Base-by-base conservation (phyloP, 2,329 filamentous ascomycete species). In the Sporothrix dimorphospora region DNA sequence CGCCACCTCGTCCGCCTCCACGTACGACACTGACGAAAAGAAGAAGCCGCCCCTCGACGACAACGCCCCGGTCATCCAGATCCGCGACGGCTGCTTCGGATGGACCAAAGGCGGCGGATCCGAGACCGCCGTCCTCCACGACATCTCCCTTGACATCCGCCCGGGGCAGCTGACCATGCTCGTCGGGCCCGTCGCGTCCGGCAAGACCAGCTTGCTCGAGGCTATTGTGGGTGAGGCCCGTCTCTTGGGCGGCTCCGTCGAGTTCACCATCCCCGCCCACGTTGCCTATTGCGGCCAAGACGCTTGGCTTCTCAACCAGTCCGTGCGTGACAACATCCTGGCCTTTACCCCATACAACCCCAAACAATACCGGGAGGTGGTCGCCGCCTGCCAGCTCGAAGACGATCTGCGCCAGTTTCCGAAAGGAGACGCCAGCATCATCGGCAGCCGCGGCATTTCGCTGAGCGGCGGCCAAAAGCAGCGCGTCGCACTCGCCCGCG, bases 231-330 rank as follows among this genome's bases (percentile, higher is more conserved):
- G 83, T 0, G 83, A 84, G 71, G 72, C 79, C 0, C 67, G 74
- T 0, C 68, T 75, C 2, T 51, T 77, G 0, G 70, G 72, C 0
- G 82, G 81, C 0, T 71, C 69, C 0, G 71, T 82, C 21, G 74
- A 71, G 1, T 70, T 78, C 1, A 72, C 75, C 0, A 73, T 71
- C n/a, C 69, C 77, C 0, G 75, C 71, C 0, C 78, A 78, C 21
- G 72, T 82, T 12, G 82, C 81, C 0, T 85, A 82, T 74, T 85
- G 83, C 69, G 80, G 81, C 57, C 84, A 86, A 70, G 78, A 76
- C 0, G 80, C 83, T 0, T 86, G 83, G 82, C 78, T 84, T 1
- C 78, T 78, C 5, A 85, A 85, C 72, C 77, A 74, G 1, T 81
- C 80, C 0, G 75, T 85, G 16, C 77, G 77, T 6, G 74, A 82